Percentiles rank a stretch among this genome's conserved stretches.
phyloP scores from a whole-genome alignment of 2,329 filamentous ascomycete species.

The Colletotrichum liriopes region DNA sequence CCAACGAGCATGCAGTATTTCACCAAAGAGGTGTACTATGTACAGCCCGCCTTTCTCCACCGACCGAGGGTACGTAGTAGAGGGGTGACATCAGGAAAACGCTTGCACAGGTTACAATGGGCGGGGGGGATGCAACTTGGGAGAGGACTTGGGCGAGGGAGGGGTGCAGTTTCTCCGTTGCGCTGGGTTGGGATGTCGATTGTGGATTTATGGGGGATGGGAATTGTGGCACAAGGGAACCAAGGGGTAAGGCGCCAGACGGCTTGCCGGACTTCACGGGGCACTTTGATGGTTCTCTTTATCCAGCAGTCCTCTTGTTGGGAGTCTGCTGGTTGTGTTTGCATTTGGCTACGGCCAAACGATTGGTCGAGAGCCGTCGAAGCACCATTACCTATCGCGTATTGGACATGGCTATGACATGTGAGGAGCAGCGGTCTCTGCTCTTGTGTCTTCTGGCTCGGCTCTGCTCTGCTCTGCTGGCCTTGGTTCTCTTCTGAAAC shows the following conservation, averaged over 20 bases:
- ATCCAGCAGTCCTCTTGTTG: neutral
- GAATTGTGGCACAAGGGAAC: slow-evolving; percentile 14
- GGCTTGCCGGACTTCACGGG: slow-evolving; percentile 19
- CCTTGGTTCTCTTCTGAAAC: neutral
- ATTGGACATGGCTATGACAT: neutral
- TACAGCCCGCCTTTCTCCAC: slow-evolving; percentile 12
- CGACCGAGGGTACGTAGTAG: neutral
- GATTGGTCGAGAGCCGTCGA: neutral
- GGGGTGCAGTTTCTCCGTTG: slow-evolving; percentile 18
- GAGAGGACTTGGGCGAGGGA: neutral
- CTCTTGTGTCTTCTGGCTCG: neutral
- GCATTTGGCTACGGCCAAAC: neutral
- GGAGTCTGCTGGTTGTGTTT: neutral
- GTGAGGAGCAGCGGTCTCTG: neutral
- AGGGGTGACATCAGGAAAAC: slow-evolving; percentile 16
- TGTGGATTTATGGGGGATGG: slow-evolving; percentile 38
- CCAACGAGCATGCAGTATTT: slow-evolving; percentile 35
- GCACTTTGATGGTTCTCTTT: slow-evolving; percentile 6
- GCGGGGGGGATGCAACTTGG: neutral
- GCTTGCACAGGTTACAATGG: slow-evolving; percentile 1
- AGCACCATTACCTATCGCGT: neutral
- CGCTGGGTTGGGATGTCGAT: slow-evolving; percentile 24
- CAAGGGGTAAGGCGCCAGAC: slow-evolving; percentile 6
- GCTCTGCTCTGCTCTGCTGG: neutral
- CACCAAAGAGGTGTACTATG: slow-evolving; percentile 23